Percentiles rank a stretch among this genome's conserved stretches.
These are phyloP conservation scores for Xylogone sp. DNA, from an alignment of 2,329 filamentous ascomycete genomes.

Conservation along the genomic window DNA sequence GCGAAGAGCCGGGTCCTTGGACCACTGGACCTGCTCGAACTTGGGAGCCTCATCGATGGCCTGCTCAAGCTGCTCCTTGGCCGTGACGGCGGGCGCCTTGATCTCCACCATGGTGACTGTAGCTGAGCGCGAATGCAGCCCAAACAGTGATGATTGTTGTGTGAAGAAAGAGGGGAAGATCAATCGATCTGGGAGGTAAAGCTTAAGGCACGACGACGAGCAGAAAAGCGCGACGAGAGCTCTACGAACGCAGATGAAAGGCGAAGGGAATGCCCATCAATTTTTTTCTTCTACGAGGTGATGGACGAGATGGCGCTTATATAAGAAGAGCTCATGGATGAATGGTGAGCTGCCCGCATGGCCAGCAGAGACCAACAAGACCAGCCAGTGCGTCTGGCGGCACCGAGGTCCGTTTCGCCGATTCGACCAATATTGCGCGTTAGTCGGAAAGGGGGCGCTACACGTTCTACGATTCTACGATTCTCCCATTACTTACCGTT, in stretches of 20 bases:
- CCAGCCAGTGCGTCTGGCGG: too few species aligned
- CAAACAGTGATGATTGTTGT: neutral
- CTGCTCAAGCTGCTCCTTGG: constrained; percentile 28
- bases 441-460: too few species aligned
- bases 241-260: neutral
- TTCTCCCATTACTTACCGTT: too few species aligned
- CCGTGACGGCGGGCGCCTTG: neutral
- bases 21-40: constrained; percentile 55
- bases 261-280: neutral
- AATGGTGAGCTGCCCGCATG: too few species aligned
- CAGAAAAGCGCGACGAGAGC: neutral
- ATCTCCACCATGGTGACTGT: constrained; percentile 4
- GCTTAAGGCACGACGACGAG: neutral
- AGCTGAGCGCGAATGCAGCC: constrained; percentile 1
- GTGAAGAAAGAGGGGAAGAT: neutral
- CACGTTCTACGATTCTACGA: too few species aligned
- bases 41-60: constrained; percentile 36
- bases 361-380: too few species aligned
- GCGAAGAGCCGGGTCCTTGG: constrained; percentile 50
- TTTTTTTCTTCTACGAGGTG: neutral
- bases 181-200: neutral
- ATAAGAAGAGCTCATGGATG: neutral
- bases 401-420: too few species aligned
- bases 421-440: too few species aligned
- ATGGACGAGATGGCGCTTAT: neutral